These are phyloP conservation scores for Neofusicoccum sp. DNA, from an alignment of 2,329 filamentous ascomycete species.

Conservation along the genomic window DNA sequence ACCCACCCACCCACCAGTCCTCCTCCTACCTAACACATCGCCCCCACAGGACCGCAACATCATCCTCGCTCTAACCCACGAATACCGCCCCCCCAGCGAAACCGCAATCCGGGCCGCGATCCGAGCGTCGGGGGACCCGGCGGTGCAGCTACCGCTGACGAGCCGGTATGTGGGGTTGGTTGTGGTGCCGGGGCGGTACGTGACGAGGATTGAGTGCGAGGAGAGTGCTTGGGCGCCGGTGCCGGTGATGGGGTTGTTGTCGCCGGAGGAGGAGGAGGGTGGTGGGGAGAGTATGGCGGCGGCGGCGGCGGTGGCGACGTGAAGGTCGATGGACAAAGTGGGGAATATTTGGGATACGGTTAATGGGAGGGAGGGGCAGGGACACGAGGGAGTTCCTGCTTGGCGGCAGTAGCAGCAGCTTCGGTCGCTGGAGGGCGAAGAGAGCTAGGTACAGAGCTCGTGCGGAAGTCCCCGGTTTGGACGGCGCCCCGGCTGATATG, in stretches of 20 bases:
- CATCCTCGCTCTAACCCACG: slow-evolving; percentile 81
- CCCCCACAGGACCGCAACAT: slow-evolving; percentile 75
- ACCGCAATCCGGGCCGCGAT: slow-evolving; percentile 45
- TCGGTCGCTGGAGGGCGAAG: no score
- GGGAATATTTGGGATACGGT: no score
- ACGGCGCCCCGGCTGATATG: no score
- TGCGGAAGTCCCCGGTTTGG: no score
- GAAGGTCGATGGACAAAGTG: neutral
- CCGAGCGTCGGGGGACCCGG: slow-evolving; percentile 45
- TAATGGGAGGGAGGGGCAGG: neutral
- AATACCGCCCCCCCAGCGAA: slow-evolving; percentile 74
- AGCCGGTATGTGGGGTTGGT: slow-evolving; percentile 87
- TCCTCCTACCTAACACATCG: neutral
- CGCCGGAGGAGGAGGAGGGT: slow-evolving; percentile 70
- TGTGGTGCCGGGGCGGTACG: slow-evolving; percentile 83
- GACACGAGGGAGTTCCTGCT: no score
- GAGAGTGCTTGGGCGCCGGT: slow-evolving; percentile 45
- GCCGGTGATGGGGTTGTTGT: neutral
- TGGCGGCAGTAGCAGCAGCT: no score
- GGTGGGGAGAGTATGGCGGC: neutral
- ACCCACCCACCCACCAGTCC: neutral
- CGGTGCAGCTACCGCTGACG: slow-evolving; percentile 67
- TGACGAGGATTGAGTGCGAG: slow-evolving; percentile 86
- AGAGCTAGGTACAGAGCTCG: no score
- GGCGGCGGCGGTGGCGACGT: neutral